Base-by-base conservation (phyloP, 768 basidiomycete species). In the Lentinula boryana region DNA sequence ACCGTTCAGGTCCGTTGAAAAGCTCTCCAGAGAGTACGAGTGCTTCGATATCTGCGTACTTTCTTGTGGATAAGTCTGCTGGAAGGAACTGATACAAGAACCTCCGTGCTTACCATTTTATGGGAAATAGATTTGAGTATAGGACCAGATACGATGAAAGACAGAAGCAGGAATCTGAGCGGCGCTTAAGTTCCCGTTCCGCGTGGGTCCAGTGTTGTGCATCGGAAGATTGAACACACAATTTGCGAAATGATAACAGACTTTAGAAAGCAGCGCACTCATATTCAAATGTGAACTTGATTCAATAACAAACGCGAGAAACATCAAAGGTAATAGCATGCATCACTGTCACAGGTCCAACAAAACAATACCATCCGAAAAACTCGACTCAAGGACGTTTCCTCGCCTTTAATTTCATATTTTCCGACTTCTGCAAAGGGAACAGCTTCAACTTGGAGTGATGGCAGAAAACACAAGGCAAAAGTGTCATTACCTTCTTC, bases 1-100 rank as follows among this genome's bases (percentile, higher is more conserved):
- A 82, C 8, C 83, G 78, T 15, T 70, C 63, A 7, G 71, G 61
- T 4, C 79, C 78, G 44, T 80, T 81, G 73, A 92, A 92, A 41
- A 93, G 80, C 64, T 84, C 84, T 43, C 91, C 91, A 13, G 91
- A 92, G 44, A 91, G 84, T 49, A 90, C 84, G 33, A 89, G 78
- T 56, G 85, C 82, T 68, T 91, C 89, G 56, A 91, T 80, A 67
- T 87, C 57, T 58, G 57, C 27, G 41, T 58, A 58, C 57, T 58
- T 38, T 5, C 35, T 27, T 27, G 27, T 27, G 27, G 27, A 27
- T 27, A 27, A 27, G 27, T 27, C 27, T 3, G 27, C 27, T 27
- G 3, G 27, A 27, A 27, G 27, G 27, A 27, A 27, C 36, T 13
- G 36, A 38, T 38, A 38, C 36, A 43, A 43, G 4, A 1, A 13